These are phyloP conservation scores for Nakazawaea populi DNA, from an alignment of 805 yeast genomes.

Conservation along the genomic window DNA sequence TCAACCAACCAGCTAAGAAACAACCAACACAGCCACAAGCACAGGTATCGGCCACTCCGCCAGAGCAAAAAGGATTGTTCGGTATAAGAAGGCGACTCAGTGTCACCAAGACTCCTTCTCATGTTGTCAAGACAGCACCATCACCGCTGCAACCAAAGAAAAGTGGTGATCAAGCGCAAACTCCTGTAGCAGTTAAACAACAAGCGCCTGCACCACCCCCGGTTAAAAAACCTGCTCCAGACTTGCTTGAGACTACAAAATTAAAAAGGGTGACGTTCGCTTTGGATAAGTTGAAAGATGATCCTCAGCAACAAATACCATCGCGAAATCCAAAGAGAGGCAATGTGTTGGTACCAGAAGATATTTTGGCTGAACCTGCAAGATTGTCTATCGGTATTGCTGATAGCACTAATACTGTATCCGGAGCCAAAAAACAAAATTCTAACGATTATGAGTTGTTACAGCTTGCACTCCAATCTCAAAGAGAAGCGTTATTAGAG, in stretches of 20 bases:
- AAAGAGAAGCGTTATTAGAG: slow-evolving; percentile 46
- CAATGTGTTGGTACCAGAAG: slow-evolving; percentile 59
- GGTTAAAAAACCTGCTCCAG: neutral
- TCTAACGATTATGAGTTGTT: slow-evolving; percentile 41
- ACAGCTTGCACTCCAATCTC: slow-evolving; percentile 52
- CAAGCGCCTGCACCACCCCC: neutral
- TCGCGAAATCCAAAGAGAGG: slow-evolving; percentile 50
- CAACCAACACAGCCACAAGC: slow-evolving; percentile 6
- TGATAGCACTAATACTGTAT: slow-evolving; percentile 30
- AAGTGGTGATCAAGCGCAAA: neutral
- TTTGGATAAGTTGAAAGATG: slow-evolving; percentile 38
- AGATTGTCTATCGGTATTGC: slow-evolving; percentile 66
- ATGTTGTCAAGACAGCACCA: slow-evolving; percentile 3
- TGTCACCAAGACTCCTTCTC: slow-evolving; percentile 2
- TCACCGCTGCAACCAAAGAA: slow-evolving; percentile 5
- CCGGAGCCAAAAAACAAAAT: slow-evolving; percentile 20
- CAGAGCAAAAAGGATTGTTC: slow-evolving; percentile 14
- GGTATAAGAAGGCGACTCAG: slow-evolving; percentile 15
- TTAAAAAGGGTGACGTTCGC: slow-evolving; percentile 48
- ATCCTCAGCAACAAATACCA: slow-evolving; percentile 60
- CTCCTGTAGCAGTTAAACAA: neutral
- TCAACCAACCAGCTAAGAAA: slow-evolving; percentile 6
- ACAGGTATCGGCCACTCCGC: slow-evolving; percentile 9
- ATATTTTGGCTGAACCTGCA: slow-evolving; percentile 56
- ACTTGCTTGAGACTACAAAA: slow-evolving; percentile 14